Percentiles rank a stretch among this genome's conserved stretches.
phyloP scores from a whole-genome alignment of 805 yeast species.

The Saturnispora silvae region DNA sequence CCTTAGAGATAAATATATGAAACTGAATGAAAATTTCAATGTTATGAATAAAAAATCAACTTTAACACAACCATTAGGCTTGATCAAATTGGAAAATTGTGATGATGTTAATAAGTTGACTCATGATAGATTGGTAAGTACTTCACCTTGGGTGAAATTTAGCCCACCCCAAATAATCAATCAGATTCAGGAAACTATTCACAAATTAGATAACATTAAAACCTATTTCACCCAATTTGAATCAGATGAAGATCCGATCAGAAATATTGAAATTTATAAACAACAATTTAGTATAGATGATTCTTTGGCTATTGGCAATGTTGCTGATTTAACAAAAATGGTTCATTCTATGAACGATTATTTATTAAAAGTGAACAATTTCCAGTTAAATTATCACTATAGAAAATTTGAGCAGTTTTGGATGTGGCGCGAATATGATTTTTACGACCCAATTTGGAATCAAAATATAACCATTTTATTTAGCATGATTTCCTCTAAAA shows the following conservation, averaged over 20 bases:
- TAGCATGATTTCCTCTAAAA: constrained; percentile 71
- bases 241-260: constrained; percentile 15
- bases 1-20: constrained; percentile 59
- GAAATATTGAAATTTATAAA: constrained; percentile 1
- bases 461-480: constrained; percentile 71
- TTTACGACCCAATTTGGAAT: constrained; percentile 59
- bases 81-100: constrained; percentile 10
- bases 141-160: constrained; percentile 77
- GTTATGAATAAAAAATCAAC: background rate
- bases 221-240: constrained; percentile 16
- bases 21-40: constrained; percentile 13
- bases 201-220: constrained; percentile 23
- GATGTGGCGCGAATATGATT: constrained; percentile 32
- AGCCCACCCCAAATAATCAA: constrained; percentile 41
- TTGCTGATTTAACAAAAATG: constrained; percentile 27
- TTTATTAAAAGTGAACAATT: constrained; percentile 20
- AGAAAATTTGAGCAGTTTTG: constrained; percentile 64
- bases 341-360: constrained; percentile 26
- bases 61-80: constrained; percentile 27
- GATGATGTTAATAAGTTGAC: constrained; percentile 25
- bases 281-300: constrained; percentile 14
- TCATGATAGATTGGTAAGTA: constrained; percentile 50
- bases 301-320: constrained; percentile 5
- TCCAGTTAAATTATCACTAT: constrained; percentile 26
- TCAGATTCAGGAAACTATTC: constrained; percentile 20